phyloP scores from a whole-genome alignment of 2,329 filamentous ascomycete genomes.

The Talaromyces islandicus region DNA sequence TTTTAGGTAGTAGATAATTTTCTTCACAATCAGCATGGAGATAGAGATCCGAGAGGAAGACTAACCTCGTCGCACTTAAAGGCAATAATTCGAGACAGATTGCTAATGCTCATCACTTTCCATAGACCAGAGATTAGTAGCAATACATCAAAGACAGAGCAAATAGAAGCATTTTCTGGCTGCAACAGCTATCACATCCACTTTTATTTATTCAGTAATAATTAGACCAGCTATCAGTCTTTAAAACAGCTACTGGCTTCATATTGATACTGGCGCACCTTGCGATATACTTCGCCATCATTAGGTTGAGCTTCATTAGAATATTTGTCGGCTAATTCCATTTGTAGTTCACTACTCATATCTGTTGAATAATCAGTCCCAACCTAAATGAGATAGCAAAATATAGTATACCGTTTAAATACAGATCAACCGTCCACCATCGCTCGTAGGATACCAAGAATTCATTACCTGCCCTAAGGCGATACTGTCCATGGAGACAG shows the following conservation, averaged over 20 bases:
- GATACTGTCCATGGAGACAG: neutral
- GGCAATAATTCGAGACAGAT: neutral
- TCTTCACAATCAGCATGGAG: conserved; percentile 10
- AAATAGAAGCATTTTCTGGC: conserved; percentile 2
- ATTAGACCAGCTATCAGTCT: conserved; percentile 12
- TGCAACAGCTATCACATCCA: conserved; percentile 12
- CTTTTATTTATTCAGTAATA: conserved; percentile 15
- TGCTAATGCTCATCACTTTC: neutral
- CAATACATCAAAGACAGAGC: neutral
- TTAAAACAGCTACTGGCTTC: conserved; percentile 11
- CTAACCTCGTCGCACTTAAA: conserved; percentile 1
- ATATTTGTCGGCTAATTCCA: conserved; percentile 9
- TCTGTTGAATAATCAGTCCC: conserved; percentile 3
- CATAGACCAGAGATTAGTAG: neutral
- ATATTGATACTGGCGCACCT: neutral
- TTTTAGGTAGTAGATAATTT: conserved; percentile 21
- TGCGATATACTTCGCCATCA: conserved; percentile 3
- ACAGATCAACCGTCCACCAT: neutral
- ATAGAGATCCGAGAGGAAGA: neutral
- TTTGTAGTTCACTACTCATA: conserved; percentile 4
- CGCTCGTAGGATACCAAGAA: neutral
- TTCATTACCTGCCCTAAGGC: neutral
- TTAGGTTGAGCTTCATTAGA: neutral
- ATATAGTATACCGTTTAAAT: neutral
- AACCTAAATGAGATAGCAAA: neutral